Evolutionary conservation across 495 filamentous ascomycete genomes (phyloP).

Genomic region (Penicillium verhagenii): DNA sequence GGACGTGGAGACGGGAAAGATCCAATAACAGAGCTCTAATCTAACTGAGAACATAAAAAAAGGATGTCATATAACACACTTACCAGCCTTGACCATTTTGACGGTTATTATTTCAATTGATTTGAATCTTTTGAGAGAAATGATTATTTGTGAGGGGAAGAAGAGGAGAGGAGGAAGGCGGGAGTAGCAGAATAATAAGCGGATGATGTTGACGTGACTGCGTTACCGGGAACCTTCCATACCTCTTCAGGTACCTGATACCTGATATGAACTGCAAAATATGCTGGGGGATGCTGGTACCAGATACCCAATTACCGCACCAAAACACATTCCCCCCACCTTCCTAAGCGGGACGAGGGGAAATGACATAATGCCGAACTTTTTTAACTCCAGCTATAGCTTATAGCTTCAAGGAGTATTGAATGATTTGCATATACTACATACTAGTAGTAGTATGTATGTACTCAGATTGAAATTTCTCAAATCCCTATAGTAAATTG

Average conservation of each 20-base stretch:
- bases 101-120: conserved; percentile 31
- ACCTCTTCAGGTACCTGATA: conserved; percentile 3
- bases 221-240: conserved; percentile 1
- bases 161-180: conserved; percentile 11
- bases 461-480: too few relatives aligned
- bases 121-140: conserved; percentile 11
- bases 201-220: conserved; percentile 35
- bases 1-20: conserved; percentile 32
- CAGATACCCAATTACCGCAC: conserved; percentile 8
- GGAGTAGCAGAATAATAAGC: conserved; percentile 28
- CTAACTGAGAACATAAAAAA: conserved; percentile 7
- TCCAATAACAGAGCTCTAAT: conserved; percentile 3
- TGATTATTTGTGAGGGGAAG: conserved; percentile 10
- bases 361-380: conserved; percentile 30
- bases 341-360: conserved; percentile 34
- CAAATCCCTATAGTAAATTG: too few relatives aligned
- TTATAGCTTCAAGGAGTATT: not conserved
- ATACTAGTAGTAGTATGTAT: not conserved
- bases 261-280: not conserved
- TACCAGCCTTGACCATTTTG: conserved; percentile 97
- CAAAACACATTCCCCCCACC: conserved; percentile 25
- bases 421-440: not conserved
- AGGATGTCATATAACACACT: conserved; percentile 33
- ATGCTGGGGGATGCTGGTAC: not conserved
- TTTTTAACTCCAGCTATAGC: not conserved